Evolutionary conservation across 108 stramenopile species (phyloP).

Genomic region (Cylindrotheca closterium): DNA sequence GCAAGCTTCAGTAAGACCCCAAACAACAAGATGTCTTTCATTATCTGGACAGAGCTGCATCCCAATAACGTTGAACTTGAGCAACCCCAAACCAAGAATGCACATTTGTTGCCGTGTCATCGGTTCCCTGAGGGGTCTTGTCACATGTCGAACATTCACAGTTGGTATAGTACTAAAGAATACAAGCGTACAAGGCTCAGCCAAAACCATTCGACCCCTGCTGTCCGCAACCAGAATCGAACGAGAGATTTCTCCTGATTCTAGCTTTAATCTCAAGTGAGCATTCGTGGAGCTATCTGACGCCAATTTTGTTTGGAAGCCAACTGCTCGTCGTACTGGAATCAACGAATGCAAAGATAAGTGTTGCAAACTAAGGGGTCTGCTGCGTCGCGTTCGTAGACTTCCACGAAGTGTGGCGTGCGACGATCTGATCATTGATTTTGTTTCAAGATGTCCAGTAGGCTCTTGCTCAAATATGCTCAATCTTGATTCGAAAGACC

Average conservation of each 20-base stretch:
- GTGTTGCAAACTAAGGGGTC: slow-evolving; percentile 29
- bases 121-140: slow-evolving; percentile 25
- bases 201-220: slow-evolving; percentile 60
- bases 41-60: slow-evolving; percentile 55
- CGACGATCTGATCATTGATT: slow-evolving; percentile 6
- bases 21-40: slow-evolving; percentile 62
- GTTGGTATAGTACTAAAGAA: slow-evolving; percentile 59
- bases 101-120: slow-evolving; percentile 47
- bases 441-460: slow-evolving; percentile 1
- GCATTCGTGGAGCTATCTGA: slow-evolving; percentile 38
- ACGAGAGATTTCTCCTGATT: slow-evolving; percentile 31
- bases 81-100: slow-evolving; percentile 43
- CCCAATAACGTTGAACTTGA: slow-evolving; percentile 61
- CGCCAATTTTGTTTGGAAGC: slow-evolving; percentile 45
- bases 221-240: slow-evolving; percentile 53
- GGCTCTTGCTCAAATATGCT: not conserved
- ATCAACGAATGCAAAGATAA: slow-evolving; percentile 23
- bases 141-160: slow-evolving; percentile 43
- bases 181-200: slow-evolving; percentile 53
- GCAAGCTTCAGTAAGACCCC: slow-evolving; percentile 64
- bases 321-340: slow-evolving; percentile 52
- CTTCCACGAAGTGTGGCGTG: not conserved
- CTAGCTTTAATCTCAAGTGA: slow-evolving; percentile 28
- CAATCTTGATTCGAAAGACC: slow-evolving; percentile 3
- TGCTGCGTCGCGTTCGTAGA: slow-evolving; percentile 23